A percentile compares a stretch with the other conserved stretches of the same genome.
phyloP scores from a whole-genome alignment of 2,329 filamentous ascomycete genomes.

The Aspergillus tamarii region DNA sequence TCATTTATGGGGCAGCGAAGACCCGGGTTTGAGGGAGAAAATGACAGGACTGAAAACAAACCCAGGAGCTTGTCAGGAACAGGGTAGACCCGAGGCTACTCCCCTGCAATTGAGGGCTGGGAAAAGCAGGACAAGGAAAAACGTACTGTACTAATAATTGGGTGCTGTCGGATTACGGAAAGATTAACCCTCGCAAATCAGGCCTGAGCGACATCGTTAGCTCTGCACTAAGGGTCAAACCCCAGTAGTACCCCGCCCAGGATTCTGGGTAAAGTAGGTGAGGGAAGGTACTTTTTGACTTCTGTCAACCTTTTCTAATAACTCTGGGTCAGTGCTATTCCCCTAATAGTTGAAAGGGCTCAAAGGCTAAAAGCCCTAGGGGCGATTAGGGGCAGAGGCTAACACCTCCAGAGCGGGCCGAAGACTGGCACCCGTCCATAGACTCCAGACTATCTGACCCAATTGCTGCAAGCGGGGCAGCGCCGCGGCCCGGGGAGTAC shows the following conservation, averaged over 20 bases:
- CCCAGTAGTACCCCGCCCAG: slow-evolving; percentile 2
- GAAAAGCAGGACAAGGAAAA: neutral
- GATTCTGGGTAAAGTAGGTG: neutral
- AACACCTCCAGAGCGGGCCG: slow-evolving; percentile 6
- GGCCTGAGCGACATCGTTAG: neutral
- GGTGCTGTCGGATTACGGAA: neutral
- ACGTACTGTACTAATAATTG: neutral
- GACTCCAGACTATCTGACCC: slow-evolving; percentile 1
- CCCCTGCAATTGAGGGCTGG: neutral
- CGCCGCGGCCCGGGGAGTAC: slow-evolving; percentile 22
- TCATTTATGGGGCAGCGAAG: slow-evolving; percentile 4
- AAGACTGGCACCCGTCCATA: slow-evolving; percentile 2
- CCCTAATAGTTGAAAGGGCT: neutral
- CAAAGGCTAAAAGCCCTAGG: neutral
- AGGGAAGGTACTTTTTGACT: slow-evolving; percentile 1
- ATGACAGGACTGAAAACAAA: neutral
- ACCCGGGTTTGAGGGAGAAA: neutral
- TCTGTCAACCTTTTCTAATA: neutral
- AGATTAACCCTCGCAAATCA: neutral
- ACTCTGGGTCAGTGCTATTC: neutral
- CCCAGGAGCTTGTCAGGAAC: slow-evolving; percentile 5
- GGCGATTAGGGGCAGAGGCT: neutral
- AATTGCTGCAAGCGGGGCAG: slow-evolving; percentile 7
- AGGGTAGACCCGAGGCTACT: neutral
- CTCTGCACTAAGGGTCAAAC: neutral